These are phyloP conservation scores for Fraxinus velutina DNA, from an alignment of 305 asterid genomes.

Conservation along the genomic window DNA sequence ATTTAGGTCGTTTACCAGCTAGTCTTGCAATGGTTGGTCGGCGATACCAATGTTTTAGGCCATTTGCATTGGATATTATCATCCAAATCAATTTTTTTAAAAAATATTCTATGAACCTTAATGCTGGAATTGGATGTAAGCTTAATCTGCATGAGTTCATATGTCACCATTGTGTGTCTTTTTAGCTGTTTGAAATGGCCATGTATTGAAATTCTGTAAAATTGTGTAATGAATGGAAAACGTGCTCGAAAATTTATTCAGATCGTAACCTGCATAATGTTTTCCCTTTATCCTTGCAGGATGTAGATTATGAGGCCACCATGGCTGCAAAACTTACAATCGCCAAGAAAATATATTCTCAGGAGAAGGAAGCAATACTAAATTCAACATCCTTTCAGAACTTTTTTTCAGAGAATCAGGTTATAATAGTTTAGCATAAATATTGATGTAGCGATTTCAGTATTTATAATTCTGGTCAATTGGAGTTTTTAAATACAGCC, in stretches of 20 bases:
- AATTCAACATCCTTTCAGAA: constrained; percentile 60
- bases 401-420: constrained; percentile 86
- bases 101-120: neutral
- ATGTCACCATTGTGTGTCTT: neutral
- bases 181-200: neutral
- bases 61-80: neutral
- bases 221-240: neutral
- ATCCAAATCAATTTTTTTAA: neutral
- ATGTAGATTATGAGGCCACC: constrained; percentile 83
- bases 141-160: neutral
- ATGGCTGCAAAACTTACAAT: constrained; percentile 81
- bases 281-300: constrained; percentile 40
- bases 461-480: neutral
- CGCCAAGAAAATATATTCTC: constrained; percentile 69
- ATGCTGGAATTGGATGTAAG: neutral
- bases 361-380: constrained; percentile 68
- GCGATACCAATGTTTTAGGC: neutral
- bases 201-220: neutral
- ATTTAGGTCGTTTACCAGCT: neutral
- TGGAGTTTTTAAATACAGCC: neutral
- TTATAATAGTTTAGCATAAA: constrained; percentile 19
- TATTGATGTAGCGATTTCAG: neutral
- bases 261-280: neutral
- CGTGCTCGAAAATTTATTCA: neutral
- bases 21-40: neutral